These are phyloP conservation scores for Incumbomyces delicatus DNA, from an alignment of 2,329 filamentous ascomycete species.

Conservation along the genomic window DNA sequence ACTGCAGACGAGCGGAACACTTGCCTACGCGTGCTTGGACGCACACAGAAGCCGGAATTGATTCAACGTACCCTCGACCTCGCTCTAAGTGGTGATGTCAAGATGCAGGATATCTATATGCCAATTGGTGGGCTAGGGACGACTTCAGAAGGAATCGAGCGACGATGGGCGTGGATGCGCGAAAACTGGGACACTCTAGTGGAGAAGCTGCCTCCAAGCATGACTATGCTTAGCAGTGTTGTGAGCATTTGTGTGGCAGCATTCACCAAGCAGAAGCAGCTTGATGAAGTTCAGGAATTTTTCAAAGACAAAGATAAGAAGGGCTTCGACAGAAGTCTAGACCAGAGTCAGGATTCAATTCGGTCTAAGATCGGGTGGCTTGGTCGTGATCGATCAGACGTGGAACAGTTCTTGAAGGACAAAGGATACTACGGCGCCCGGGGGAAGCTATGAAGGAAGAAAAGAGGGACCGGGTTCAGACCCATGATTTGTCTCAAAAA, in stretches of 20 bases:
- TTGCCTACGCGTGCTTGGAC: constrained; percentile 71
- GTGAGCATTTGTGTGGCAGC: constrained; percentile 72
- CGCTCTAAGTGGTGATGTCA: constrained; percentile 69
- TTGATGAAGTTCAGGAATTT: constrained; percentile 67
- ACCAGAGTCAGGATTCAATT: constrained; percentile 80
- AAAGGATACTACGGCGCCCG: constrained; percentile 43
- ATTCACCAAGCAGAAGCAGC: constrained; percentile 68
- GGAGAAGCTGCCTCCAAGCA: constrained; percentile 72
- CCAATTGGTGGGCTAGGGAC: constrained; percentile 69
- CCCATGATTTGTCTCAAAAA: no score
- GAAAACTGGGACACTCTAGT: constrained; percentile 79
- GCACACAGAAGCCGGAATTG: constrained; percentile 65
- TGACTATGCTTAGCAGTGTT: constrained; percentile 76
- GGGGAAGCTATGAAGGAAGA: constrained; percentile 2
- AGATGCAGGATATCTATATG: constrained; percentile 90
- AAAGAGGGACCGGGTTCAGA: no score
- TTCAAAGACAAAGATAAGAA: constrained; percentile 75
- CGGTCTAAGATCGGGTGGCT: constrained; percentile 78
- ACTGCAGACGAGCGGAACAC: constrained; percentile 87
- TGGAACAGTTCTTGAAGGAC: constrained; percentile 60
- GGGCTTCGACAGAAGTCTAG: constrained; percentile 75
- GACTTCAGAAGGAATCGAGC: constrained; percentile 67
- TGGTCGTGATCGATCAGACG: constrained; percentile 64
- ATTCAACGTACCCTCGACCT: constrained; percentile 72
- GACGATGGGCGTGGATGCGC: constrained; percentile 74